phyloP scores from a whole-genome alignment of 148 eudicot species.

The Dysphania ambrosioides region DNA sequence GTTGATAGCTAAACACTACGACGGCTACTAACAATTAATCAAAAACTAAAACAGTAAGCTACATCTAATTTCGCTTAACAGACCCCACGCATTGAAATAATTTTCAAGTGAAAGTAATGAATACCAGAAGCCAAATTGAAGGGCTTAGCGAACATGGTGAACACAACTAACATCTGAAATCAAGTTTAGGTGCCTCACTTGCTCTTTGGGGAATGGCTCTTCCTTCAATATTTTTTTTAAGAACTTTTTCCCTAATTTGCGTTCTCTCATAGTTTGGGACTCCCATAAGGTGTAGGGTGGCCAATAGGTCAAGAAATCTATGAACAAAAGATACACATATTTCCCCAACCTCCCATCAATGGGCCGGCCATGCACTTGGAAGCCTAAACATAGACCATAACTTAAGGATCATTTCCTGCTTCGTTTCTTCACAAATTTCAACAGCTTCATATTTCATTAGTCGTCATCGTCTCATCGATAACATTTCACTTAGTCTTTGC shows the following conservation, averaged over 20 bases:
- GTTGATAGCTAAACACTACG: no score
- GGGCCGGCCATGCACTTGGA: background rate
- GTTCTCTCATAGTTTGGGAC: background rate
- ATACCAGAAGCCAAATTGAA: no score
- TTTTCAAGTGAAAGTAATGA: no score
- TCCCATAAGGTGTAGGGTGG: background rate
- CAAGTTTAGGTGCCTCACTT: background rate
- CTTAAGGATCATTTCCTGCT: background rate
- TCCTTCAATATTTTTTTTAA: background rate
- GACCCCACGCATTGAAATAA: no score
- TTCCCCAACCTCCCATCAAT: conserved; percentile 13
- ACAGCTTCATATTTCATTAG: background rate
- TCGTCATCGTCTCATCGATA: no score
- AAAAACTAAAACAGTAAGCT: no score
- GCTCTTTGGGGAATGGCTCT: background rate
- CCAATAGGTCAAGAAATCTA: background rate
- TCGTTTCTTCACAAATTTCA: background rate
- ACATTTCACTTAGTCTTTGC: background rate
- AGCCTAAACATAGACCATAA: background rate
- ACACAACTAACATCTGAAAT: background rate
- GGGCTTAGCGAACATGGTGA: no score
- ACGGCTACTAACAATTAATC: no score
- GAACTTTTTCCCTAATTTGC: no score
- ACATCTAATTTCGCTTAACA: no score
- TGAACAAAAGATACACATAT: conserved; percentile 15